Base-by-base conservation (phyloP, 306 rosid species). In the Gleditsia sinensis region DNA sequence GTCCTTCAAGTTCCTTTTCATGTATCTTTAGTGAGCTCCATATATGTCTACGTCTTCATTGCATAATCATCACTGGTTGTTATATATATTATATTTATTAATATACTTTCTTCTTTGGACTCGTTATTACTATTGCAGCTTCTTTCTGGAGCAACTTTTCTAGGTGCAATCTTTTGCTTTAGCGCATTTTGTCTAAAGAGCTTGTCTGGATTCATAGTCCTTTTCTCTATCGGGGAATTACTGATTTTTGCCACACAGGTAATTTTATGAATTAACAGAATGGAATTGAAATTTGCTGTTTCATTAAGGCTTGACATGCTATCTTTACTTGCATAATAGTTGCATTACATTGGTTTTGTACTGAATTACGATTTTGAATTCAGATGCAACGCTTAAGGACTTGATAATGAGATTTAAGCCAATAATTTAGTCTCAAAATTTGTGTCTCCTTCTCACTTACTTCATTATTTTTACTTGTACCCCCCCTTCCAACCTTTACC, bases 181-280 rank as follows among this genome's bases (percentile, higher is more conserved):
- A 48, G 86, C 46, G 96, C 98, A 54, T 94, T 94, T 71, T 89
- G 88, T 78, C 76, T 90, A 54, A 85, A 30, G 81, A 71, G 83
- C 90, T 84, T 94, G 85, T 66, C 78, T 74, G 88, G 80, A 62
- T 94, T 78, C 83, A 60, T 91, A 43, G 86, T 83, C 51, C 79
- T 94, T 71, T 91, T 91, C 68, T 32, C 90, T 48, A 23, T 94
- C 6, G 97, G 98, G n/a, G 97, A 94, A 85, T 76, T 94, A 37
- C 86, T 91, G 56, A 76, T 94, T 71, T 94, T 94, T 76, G 91
- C 91, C 73, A 90, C 88, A 34, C 96, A 89, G 96, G 98, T 94
- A 83, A 68, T 36, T 81, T 64, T 61, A 27, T 75, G 50, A 76
- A 68, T 49, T 45, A 63, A 28, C 11, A 25, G 27, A 43, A 37